These are phyloP conservation scores for Vitis rotundifolia DNA, from an alignment of 164 flowering plant species.

Conservation along the genomic window DNA sequence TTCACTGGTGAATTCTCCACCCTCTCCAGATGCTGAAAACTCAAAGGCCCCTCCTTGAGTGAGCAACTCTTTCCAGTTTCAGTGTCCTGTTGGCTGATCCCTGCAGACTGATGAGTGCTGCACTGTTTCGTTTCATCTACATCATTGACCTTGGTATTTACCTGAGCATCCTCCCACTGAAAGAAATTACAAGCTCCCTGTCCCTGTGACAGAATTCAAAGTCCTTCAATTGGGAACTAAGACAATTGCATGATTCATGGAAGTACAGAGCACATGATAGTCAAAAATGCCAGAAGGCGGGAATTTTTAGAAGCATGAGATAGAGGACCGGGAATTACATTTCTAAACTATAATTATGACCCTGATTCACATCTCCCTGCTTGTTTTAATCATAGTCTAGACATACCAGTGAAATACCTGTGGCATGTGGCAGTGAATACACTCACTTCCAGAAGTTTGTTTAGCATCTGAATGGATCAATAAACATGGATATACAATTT, in stretches of 20 bases:
- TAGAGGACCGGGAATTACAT: background rate
- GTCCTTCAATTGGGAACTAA: background rate
- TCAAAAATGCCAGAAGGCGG: too few relatives aligned
- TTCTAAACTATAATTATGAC: background rate
- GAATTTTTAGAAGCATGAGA: background rate
- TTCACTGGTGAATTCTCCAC: conserved; percentile 1
- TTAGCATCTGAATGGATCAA: too few relatives aligned
- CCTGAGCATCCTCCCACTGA: conserved; percentile 18
- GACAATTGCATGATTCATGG: background rate
- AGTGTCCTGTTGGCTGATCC: too few relatives aligned
- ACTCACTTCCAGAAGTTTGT: too few relatives aligned
- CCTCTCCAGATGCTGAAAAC: background rate
- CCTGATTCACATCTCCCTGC: background rate
- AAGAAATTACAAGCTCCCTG: conserved; percentile 43
- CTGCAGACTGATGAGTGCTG: background rate
- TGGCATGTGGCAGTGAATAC: too few relatives aligned
- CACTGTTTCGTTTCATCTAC: background rate
- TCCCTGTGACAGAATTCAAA: conserved; percentile 24
- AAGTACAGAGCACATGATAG: background rate
- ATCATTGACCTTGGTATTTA: background rate
- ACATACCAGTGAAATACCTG: too few relatives aligned
- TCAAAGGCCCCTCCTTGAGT: background rate
- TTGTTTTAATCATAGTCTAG: background rate
- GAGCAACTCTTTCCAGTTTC: background rate
- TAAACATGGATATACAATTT: too few relatives aligned